phyloP scores from a whole-genome alignment of 116 monocot species.

The Dioscorea cayenensis region DNA sequence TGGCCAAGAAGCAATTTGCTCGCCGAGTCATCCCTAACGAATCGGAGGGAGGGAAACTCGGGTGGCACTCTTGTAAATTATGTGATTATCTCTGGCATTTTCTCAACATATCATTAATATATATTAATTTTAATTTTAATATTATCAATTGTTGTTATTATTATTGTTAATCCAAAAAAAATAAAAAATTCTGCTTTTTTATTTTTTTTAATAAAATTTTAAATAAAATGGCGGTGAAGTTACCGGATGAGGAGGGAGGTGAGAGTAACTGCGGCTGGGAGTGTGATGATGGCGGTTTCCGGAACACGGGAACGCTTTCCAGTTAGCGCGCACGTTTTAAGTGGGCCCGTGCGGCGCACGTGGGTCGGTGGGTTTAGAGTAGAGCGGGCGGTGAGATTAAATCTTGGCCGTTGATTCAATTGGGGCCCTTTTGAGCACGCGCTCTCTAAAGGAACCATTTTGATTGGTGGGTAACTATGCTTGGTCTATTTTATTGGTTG shows the following conservation, averaged over 20 bases:
- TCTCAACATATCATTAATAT: neutral
- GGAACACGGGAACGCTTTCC: neutral
- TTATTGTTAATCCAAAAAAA: too few species aligned
- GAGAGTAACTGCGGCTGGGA: neutral
- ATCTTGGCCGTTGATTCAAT: neutral
- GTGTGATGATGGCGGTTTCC: neutral
- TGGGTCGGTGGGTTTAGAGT: neutral
- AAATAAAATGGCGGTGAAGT: neutral
- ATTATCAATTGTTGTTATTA: too few species aligned
- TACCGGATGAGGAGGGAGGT: neutral
- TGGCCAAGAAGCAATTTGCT: slow-evolving; percentile 1
- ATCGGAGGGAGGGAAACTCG: neutral
- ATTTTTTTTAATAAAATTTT: neutral
- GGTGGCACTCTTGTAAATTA: slow-evolving; percentile 3
- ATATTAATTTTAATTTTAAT: too few species aligned
- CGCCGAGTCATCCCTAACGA: slow-evolving; percentile 8
- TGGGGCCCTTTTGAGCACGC: too few species aligned
- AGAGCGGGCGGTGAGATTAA: neutral
- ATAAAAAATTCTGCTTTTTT: too few species aligned
- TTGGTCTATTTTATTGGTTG: too few species aligned
- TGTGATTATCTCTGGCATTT: neutral
- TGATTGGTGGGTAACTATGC: too few species aligned
- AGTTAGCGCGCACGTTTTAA: neutral
- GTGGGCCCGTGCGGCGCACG: neutral
- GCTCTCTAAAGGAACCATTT: too few species aligned